Base-by-base conservation (phyloP, 257 asterid species). In the Penstemon eatonii region DNA sequence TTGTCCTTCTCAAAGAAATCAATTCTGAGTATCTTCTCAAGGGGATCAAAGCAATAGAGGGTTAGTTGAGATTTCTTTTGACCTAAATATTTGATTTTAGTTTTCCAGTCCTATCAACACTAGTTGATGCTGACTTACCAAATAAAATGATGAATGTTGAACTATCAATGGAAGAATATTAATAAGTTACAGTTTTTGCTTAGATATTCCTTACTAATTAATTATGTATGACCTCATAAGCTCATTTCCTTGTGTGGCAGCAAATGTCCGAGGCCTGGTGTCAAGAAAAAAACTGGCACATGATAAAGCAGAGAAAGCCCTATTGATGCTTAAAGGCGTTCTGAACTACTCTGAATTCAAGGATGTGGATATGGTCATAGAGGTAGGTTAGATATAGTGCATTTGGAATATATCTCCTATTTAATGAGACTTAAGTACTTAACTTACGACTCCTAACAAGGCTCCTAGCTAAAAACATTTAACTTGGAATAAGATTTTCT, bases 331-430 rank as follows among this genome's bases (percentile, higher is more conserved):
- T 76, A 89, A 81, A 80, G 98, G 99, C 13, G 83, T 76, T 67
- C 56, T 91, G 78, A 96, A 87, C 72, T 94, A 91, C 83, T 76
- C 96, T 61, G 96, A 85, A 60, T 91, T 94, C 81, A 82, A 77
- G 80, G 91, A 87, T 72, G 95, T 83, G 79, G 99, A 94, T 77
- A 84, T 94, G 98, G 98, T 91, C 67, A 86, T 94, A 59, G 99
- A 94, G 98, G 99, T 91, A 43, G 5, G 76, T 12, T 9, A 43
- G 44, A 45, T 19, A 68, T 64, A 13, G 18, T 73, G 44, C 72
- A 47, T 8, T 45, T 66, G 61, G 59, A 25, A 25, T 2, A 25
- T 25, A 25, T 25, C 33, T 25, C 33, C 33, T 25, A 25, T 25
- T 25, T 25, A 2, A 25, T 25, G 33, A 25, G 33, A 25, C 33